These are phyloP conservation scores for Solanum tarapatanum DNA, from an alignment of 257 asterid genomes.

Conservation along the genomic window DNA sequence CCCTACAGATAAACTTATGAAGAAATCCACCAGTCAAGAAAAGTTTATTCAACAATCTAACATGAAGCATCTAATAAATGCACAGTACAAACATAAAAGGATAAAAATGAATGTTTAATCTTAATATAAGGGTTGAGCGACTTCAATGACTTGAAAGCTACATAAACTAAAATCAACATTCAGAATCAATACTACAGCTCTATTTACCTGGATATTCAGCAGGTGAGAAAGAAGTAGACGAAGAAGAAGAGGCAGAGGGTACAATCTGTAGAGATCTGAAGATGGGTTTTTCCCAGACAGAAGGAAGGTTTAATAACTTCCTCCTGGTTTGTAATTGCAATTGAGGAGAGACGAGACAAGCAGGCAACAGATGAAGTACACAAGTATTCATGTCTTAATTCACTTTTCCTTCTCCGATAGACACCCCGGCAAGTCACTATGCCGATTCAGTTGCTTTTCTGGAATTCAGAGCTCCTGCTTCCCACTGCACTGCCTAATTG, in stretches of 20 bases:
- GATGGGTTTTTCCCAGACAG: background rate
- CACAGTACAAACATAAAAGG: background rate
- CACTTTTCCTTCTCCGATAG: background rate
- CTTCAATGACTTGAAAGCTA: background rate
- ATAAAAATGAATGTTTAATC: background rate
- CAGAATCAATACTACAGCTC: background rate
- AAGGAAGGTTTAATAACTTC: background rate
- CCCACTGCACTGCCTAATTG: background rate
- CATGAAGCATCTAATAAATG: background rate
- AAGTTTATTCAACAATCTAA: background rate
- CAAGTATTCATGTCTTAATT: constrained; percentile 10
- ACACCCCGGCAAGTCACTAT: background rate
- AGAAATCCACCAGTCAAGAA: background rate
- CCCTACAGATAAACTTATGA: background rate
- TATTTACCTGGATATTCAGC: constrained; percentile 39
- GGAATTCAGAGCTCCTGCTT: background rate
- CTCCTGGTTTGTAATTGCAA: constrained; percentile 2
- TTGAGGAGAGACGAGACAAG: constrained; percentile 3
- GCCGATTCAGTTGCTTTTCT: background rate
- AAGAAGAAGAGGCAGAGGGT: constrained; percentile 42
- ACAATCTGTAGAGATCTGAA: constrained; percentile 5
- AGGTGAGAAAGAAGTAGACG: constrained; percentile 27
- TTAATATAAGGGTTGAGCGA: background rate
- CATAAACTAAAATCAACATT: background rate
- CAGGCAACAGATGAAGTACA: constrained; percentile 12